Conservation (phyloP, 306 rosid species). For the Arachis stenosperma region DNA sequence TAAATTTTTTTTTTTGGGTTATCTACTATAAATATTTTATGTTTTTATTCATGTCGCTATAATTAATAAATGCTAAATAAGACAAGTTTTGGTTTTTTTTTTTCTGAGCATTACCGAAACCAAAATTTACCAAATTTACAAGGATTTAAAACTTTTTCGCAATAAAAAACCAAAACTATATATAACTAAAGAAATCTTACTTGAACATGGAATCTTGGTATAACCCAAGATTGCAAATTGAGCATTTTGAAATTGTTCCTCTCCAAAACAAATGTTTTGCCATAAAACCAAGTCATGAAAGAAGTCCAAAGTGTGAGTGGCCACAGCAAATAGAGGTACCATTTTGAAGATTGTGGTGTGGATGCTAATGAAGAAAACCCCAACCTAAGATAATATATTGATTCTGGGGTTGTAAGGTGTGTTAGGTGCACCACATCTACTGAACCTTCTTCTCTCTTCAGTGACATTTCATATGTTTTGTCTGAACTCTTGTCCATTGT, state of each 20-base stretch:
- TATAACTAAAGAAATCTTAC: constrained; percentile 40
- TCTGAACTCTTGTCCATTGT: constrained; percentile 64
- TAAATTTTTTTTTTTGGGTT: too few relatives aligned
- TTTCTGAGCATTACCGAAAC: too few relatives aligned
- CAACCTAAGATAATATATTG: constrained; percentile 62
- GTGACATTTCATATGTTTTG: constrained; percentile 46
- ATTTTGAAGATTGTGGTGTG: constrained; percentile 45
- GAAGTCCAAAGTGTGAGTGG: constrained; percentile 67
- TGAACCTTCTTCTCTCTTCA: constrained; percentile 44
- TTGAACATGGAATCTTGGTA: constrained; percentile 67
- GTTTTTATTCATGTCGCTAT: too few relatives aligned
- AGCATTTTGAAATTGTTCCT: constrained; percentile 55
- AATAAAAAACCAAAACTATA: not conserved
- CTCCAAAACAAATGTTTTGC: constrained; percentile 58
- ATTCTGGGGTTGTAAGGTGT: constrained; percentile 70
- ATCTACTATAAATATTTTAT: too few relatives aligned
- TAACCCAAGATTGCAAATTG: constrained; percentile 67
- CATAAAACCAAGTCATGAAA: constrained; percentile 50
- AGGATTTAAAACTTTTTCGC: not conserved
- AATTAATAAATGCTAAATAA: too few relatives aligned
- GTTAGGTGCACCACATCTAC: constrained; percentile 63
- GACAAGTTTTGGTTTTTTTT: too few relatives aligned
- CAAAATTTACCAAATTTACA: too few relatives aligned
- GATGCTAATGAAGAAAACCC: constrained; percentile 72
- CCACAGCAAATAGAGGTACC: constrained; percentile 66